A percentile compares a stretch with the other conserved stretches of the same genome.
Conservation (phyloP, 2,329 filamentous ascomycete species). For the Pseudopithomyces maydicus region DNA sequence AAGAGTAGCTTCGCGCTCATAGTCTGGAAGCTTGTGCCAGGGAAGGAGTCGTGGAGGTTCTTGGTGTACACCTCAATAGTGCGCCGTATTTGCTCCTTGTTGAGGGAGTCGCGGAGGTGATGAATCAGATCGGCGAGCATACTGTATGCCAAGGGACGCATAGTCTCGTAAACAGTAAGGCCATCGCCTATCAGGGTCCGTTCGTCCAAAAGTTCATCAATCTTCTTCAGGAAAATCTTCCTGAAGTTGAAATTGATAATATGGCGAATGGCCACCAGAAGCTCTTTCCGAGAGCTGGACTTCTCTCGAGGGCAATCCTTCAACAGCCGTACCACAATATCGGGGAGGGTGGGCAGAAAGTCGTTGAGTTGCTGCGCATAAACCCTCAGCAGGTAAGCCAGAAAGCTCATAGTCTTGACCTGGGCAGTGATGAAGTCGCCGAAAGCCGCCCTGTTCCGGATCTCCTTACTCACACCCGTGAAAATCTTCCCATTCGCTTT, state of each 20-base stretch:
- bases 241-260: slow-evolving; percentile 99
- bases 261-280: slow-evolving; percentile 94
- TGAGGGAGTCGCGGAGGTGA: slow-evolving; percentile 88
- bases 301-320: slow-evolving; percentile 96
- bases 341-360: slow-evolving; percentile 82
- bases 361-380: slow-evolving; percentile 87
- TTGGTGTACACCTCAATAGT: slow-evolving; percentile 97
- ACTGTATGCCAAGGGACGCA: slow-evolving; percentile 93
- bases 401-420: slow-evolving; percentile 98
- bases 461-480: slow-evolving; percentile 88
- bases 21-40: slow-evolving; percentile 97
- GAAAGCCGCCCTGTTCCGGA: slow-evolving; percentile 92
- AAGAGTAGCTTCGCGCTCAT: slow-evolving; percentile 98
- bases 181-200: slow-evolving; percentile 94
- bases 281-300: slow-evolving; percentile 89
- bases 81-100: slow-evolving; percentile 87
- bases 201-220: slow-evolving; percentile 93
- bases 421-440: slow-evolving; percentile 98
- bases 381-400: slow-evolving; percentile 88
- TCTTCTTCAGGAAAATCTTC: slow-evolving; percentile 91
- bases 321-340: slow-evolving; percentile 86
- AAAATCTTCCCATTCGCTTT: slow-evolving; percentile 80
- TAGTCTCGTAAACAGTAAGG: slow-evolving; percentile 93
- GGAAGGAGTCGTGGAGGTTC: slow-evolving; percentile 93
- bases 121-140: slow-evolving; percentile 99